phyloP scores from a whole-genome alignment of 2,329 filamentous ascomycete genomes.

The Epichloe baconii region DNA sequence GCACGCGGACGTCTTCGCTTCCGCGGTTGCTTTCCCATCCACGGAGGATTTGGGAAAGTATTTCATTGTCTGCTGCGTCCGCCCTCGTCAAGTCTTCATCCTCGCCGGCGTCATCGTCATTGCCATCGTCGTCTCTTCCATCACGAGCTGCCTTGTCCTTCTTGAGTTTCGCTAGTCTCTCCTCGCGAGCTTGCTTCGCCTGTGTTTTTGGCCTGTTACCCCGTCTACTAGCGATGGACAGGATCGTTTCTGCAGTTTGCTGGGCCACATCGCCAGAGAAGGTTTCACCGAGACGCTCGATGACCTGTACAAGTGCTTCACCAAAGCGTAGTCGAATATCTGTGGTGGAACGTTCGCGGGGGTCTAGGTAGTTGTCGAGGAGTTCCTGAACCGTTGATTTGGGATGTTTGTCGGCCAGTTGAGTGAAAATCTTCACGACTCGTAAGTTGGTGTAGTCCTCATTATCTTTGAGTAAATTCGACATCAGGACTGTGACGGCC shows the following conservation, averaged over 20 bases:
- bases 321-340: conserved; percentile 57
- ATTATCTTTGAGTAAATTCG: conserved; percentile 48
- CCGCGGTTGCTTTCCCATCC: conserved; percentile 56
- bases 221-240: conserved; percentile 51
- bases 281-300: conserved; percentile 44
- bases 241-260: conserved; percentile 42
- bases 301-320: conserved; percentile 51
- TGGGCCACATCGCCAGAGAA: conserved; percentile 41
- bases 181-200: conserved; percentile 37
- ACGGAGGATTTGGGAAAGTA: conserved; percentile 44
- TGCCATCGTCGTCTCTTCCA: conserved; percentile 28
- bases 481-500: conserved; percentile 48
- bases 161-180: conserved; percentile 33
- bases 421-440: conserved; percentile 51
- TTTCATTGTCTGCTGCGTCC: conserved; percentile 33
- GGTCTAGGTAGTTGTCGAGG: conserved; percentile 54
- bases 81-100: conserved; percentile 30
- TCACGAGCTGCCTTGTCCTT: conserved; percentile 25
- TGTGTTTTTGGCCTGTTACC: conserved; percentile 47
- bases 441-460: conserved; percentile 62
- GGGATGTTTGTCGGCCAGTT: conserved; percentile 48
- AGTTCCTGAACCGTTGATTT: conserved; percentile 49
- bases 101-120: conserved; percentile 20
- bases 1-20: conserved; percentile 56
- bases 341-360: conserved; percentile 41